phyloP scores from a whole-genome alignment of 2,329 filamentous ascomycete species.

The Colletotrichum sp. region DNA sequence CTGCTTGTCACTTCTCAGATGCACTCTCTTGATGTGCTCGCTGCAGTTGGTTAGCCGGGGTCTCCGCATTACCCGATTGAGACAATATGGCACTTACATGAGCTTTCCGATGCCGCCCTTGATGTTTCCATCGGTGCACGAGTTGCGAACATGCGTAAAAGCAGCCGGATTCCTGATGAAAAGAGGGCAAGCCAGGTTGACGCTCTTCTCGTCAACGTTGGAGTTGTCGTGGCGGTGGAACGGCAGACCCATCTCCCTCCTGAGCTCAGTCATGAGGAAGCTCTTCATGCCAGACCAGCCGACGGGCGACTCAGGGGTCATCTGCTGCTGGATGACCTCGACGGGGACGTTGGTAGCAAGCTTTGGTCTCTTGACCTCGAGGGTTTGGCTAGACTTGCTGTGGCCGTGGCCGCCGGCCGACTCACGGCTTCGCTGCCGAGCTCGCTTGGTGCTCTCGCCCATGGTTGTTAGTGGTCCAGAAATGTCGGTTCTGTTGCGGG shows the following conservation, averaged over 20 bases:
- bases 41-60: neutral
- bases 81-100: neutral
- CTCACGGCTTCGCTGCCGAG: slow-evolving; percentile 19
- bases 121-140: slow-evolving; percentile 17
- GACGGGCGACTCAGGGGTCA: neutral
- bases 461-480: neutral
- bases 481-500: neutral
- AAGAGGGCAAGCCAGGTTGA: slow-evolving; percentile 16
- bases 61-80: neutral
- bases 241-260: slow-evolving; percentile 14
- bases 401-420: neutral
- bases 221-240: neutral
- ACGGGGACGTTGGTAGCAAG: slow-evolving; percentile 9
- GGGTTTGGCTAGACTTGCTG: neutral
- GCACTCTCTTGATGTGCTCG: slow-evolving; percentile 17
- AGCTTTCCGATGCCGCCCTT: slow-evolving; percentile 19
- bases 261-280: slow-evolving; percentile 16
- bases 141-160: slow-evolving; percentile 15
- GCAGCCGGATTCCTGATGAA: slow-evolving; percentile 15
- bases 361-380: slow-evolving; percentile 13
- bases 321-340: slow-evolving; percentile 5
- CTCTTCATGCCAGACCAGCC: slow-evolving; percentile 15
- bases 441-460: slow-evolving; percentile 17
- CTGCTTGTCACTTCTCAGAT: slow-evolving; percentile 18
- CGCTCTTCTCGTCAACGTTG: slow-evolving; percentile 16